Evolutionary conservation across 352 stramenopile species (phyloP), one percentile per base, ranked within the genome.

Genomic region (Phytophthora constricta): DNA sequence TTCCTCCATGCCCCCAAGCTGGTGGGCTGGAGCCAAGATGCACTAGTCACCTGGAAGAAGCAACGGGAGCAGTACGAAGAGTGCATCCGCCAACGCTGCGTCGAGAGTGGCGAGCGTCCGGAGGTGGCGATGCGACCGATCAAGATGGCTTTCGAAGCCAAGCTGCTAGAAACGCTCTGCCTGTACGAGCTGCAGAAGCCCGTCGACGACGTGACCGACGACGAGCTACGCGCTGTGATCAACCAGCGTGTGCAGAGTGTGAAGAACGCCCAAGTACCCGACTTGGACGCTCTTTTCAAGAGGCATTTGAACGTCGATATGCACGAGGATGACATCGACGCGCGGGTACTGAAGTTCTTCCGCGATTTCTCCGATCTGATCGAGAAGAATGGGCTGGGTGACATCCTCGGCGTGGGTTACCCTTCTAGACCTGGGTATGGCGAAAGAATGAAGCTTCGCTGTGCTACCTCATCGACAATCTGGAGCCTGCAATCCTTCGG

Each of bases 391-490:
- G 53, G 53, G 0, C 19, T 60, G 2, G 41, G 23, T 3, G 20
- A 50, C 7, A 60, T 51, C 7, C 39, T 60, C n/a, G 53, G 53
- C 19, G 39, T 60, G 2, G 53, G 39, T 31, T 26, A 52, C 8
- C 54, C 54, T 34, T 23, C 14, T 5, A 28, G 48, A 5, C 13
- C 7, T 5, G 50, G 20, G 17, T 66, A 60, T 8, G 37, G 41
- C 5, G 49, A 60, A 14, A 39, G 59, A 3, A 60, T 66, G 41
- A 60, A 66, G n/a, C 22, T 58, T 10, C 41, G 53, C 11, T 59
- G 49, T 33, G 55, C 42, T 1, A 10, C 58, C 41, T 66, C 7
- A 48, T 60, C 16, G 41, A 66, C 49, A 60, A 60, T 14, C 41
- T 66, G 19, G 59, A 60, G 31, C 59, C 49, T 1, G 41, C 42